Percentiles rank a stretch among this genome's conserved stretches.
Conservation (phyloP, 108 stramenopile genomes). For the Skeletonema potamos region DNA sequence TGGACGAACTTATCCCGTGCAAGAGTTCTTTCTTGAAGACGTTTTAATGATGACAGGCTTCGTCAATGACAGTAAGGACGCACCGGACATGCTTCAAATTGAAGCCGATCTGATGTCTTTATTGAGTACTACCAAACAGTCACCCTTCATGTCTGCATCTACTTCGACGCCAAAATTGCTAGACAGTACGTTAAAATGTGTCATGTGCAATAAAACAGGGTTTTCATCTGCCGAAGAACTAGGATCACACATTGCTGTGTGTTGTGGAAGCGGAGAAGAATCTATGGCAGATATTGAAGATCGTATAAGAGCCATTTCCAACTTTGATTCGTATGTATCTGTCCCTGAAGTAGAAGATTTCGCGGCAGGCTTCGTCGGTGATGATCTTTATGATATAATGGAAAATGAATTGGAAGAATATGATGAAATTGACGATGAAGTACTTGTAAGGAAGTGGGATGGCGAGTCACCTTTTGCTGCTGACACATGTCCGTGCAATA, state of each 20-base stretch:
- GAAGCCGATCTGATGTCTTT: conserved; percentile 50
- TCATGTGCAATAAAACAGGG: conserved; percentile 55
- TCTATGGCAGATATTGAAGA: conserved; percentile 43
- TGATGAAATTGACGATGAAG: conserved; percentile 37
- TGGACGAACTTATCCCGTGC: conserved; percentile 53
- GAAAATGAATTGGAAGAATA: conserved; percentile 50
- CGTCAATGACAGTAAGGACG: conserved; percentile 35
- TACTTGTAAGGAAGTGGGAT: conserved; percentile 55
- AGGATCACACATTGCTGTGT: conserved; percentile 64
- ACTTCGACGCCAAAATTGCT: neutral
- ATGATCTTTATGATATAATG: conserved; percentile 37
- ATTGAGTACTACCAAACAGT: neutral
- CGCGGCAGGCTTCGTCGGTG: conserved; percentile 22
- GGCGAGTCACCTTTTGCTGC: conserved; percentile 54
- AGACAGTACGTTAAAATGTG: conserved; percentile 43
- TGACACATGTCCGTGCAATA: conserved; percentile 23
- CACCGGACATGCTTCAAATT: conserved; percentile 45
- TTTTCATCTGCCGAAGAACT: conserved; percentile 56
- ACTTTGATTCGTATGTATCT: conserved; percentile 14
- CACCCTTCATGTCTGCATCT: neutral
- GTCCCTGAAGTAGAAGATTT: conserved; percentile 20
- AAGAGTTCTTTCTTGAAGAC: conserved; percentile 79
- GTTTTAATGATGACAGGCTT: conserved; percentile 75
- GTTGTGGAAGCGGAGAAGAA: conserved; percentile 40
- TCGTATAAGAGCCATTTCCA: conserved; percentile 18